phyloP scores from a whole-genome alignment of 148 eudicot genomes.

The Heliamphora exappendiculata region DNA sequence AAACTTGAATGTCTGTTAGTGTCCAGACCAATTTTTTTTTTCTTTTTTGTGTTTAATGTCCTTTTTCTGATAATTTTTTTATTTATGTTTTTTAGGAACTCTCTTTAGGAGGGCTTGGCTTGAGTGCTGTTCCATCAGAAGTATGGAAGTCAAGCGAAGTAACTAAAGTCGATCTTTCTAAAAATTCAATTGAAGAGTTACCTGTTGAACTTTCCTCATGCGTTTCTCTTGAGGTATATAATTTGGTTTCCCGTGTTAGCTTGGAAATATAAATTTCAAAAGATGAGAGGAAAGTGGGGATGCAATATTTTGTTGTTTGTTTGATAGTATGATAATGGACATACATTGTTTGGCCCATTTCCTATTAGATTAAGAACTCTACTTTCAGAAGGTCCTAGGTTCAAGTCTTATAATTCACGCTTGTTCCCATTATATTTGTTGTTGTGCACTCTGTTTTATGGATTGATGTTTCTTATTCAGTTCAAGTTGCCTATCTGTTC shows the following conservation, averaged over 20 bases:
- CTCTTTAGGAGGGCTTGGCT: constrained; percentile 57
- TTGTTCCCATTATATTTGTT: too few species aligned
- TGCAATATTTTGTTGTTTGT: constrained; percentile 2
- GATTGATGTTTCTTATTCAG: too few species aligned
- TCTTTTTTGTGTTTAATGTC: not conserved
- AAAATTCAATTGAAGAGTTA: constrained; percentile 69
- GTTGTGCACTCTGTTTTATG: too few species aligned
- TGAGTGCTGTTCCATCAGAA: constrained; percentile 64
- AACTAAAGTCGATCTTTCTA: constrained; percentile 75
- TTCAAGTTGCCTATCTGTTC: too few species aligned
- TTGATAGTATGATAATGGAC: not conserved
- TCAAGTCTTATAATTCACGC: too few species aligned
- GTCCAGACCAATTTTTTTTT: not conserved
- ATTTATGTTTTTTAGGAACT: constrained; percentile 54
- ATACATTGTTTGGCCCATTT: not conserved
- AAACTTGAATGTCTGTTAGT: not conserved
- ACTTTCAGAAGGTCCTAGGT: too few species aligned
- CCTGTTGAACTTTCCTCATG: constrained; percentile 68
- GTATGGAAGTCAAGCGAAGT: constrained; percentile 66
- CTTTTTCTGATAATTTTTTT: not conserved
- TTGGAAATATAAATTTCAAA: not conserved
- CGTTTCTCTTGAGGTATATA: constrained; percentile 70
- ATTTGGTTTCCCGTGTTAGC: not conserved
- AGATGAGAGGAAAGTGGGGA: not conserved
- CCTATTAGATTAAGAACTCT: too few species aligned